phyloP scores from a whole-genome alignment of 495 filamentous ascomycete genomes.

The Neurospora hispaniola region DNA sequence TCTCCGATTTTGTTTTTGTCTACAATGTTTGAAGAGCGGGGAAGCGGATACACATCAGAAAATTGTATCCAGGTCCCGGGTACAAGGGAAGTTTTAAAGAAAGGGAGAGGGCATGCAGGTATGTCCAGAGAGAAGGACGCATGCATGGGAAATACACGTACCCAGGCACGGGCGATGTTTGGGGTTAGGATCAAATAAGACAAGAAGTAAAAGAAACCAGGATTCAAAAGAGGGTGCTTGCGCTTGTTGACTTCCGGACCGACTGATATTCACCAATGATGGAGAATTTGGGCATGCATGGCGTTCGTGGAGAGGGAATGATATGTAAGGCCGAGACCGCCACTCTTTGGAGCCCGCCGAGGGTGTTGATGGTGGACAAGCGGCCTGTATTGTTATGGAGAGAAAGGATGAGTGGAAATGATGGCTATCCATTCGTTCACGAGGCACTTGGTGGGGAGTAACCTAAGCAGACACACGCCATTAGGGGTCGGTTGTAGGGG shows the following conservation, averaged over 20 bases:
- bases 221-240: background rate
- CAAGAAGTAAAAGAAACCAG: background rate
- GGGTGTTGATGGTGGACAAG: background rate
- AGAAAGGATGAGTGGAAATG: background rate
- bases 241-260: background rate
- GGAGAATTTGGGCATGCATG: background rate
- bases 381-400: background rate
- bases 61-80: background rate
- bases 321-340: background rate
- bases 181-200: background rate
- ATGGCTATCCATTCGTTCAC: background rate
- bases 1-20: conserved; percentile 3
- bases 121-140: background rate
- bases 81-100: background rate
- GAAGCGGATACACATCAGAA: background rate
- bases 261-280: background rate
- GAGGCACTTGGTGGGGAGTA: background rate
- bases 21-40: background rate
- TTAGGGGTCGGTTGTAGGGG: background rate
- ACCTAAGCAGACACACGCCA: background rate
- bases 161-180: background rate
- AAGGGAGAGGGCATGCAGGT: background rate
- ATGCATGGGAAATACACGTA: background rate
- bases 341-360: background rate
- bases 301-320: background rate